Base-by-base conservation (phyloP, 78 protist species). In the Emiliania huxleyi region DNA sequence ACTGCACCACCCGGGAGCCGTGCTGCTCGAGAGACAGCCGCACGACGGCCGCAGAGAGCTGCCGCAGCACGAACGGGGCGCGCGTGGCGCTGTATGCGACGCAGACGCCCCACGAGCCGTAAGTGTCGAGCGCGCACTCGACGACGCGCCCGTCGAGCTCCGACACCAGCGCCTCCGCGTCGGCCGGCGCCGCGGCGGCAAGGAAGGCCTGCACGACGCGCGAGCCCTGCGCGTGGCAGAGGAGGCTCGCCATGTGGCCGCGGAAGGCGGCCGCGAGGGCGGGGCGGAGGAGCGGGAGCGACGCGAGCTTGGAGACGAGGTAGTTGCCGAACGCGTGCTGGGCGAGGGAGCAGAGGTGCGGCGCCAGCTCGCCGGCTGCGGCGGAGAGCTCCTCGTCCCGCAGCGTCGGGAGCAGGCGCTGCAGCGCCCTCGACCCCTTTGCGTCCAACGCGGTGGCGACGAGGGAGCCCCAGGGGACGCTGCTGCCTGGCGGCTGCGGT, bases 81-180 rank as follows among this genome's bases (percentile, higher is more conserved):
- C 42, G 37, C 37, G 83, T 73, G 83, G 1, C 33, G 33, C 5
- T 35, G 83, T 33, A 73, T 5, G 83, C 83, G 37, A 73, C 42
- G 83, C 83, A 73, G 37, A 73, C 43, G 42, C 83, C 83, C 83
- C 83, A 73, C 43, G 43, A 35, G 83, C 83, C 83, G 83, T 73
- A 42, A 2, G 83, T 73, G 83, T 73, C 83, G 44, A 73, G 19
- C 42, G 83, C 83, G 83, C 83, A 73, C 42, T 73, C 83, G 23
- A 15, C 2, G 43, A 73, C 19, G 42, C 18, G 37, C 44, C 83
- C 83, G 18, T 23, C 83, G 44, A 73, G 83, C 83, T 73, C 83
- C 6, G 15, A 1, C 44, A 35, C 42, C 33, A 23, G 42, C 83
- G 8, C 43, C 33, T 33, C 12, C 83, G 83, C 83, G 19, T 2